These are phyloP conservation scores for Sugiyamaella sp. DNA, from an alignment of 1,139 yeast genomes.

Conservation along the genomic window DNA sequence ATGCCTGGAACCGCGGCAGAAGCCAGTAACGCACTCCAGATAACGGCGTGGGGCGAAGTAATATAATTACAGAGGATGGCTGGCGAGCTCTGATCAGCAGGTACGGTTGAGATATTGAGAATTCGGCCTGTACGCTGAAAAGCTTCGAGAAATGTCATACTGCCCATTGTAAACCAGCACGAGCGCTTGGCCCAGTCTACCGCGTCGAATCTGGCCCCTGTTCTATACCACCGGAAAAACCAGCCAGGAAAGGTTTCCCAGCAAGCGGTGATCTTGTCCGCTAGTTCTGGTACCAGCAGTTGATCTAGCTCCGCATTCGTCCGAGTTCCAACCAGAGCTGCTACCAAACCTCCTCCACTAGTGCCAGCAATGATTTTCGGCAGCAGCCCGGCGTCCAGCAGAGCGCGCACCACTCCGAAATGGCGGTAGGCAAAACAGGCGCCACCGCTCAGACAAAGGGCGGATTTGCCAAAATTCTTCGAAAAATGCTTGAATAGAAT, in stretches of 20 bases:
- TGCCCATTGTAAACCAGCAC: slow-evolving; percentile 72
- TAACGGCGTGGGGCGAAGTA: slow-evolving; percentile 80
- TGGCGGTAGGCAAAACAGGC: slow-evolving; percentile 80
- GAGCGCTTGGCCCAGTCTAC: slow-evolving; percentile 72
- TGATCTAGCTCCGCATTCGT: slow-evolving; percentile 65
- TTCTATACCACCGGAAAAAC: slow-evolving; percentile 62
- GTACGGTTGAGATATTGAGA: slow-evolving; percentile 74
- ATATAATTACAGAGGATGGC: slow-evolving; percentile 75
- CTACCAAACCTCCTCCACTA: slow-evolving; percentile 82
- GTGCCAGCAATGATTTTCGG: slow-evolving; percentile 79
- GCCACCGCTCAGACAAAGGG: slow-evolving; percentile 77
- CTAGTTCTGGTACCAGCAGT: slow-evolving; percentile 62
- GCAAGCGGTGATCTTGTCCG: slow-evolving; percentile 70
- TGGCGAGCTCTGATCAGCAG: slow-evolving; percentile 82
- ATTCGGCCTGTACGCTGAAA: slow-evolving; percentile 68
- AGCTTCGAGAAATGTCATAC: slow-evolving; percentile 72
- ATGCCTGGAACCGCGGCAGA: slow-evolving; percentile 86
- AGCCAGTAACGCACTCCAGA: slow-evolving; percentile 77
- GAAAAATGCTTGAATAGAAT: slow-evolving; percentile 60
- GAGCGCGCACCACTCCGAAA: slow-evolving; percentile 74
- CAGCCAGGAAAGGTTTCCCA: slow-evolving; percentile 65
- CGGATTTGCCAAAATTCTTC: slow-evolving; percentile 72
- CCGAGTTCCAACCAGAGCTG: slow-evolving; percentile 71
- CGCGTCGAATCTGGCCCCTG: slow-evolving; percentile 81
- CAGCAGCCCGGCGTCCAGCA: slow-evolving; percentile 64